Evolutionary conservation across 768 basidiomycete genomes (phyloP).

Genomic region (Lactarius indigo): DNA sequence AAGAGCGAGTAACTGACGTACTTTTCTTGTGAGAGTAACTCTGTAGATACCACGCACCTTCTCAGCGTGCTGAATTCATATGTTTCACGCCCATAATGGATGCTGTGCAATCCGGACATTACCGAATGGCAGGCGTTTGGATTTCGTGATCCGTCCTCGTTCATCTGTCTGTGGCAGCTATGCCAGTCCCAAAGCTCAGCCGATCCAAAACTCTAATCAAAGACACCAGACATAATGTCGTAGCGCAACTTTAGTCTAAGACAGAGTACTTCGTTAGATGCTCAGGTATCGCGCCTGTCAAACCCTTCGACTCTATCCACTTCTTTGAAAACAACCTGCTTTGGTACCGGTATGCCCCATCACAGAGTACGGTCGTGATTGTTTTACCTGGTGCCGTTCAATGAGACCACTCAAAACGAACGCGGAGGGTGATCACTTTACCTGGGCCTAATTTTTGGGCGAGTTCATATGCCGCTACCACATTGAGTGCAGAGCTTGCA

Average conservation of each 20-base stretch:
- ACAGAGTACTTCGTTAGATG: slow-evolving; percentile 88
- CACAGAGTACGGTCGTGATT: slow-evolving; percentile 86
- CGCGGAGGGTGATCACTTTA: slow-evolving; percentile 27
- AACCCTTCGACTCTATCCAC: slow-evolving; percentile 81
- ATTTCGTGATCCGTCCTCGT: not conserved
- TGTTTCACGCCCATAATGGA: not conserved
- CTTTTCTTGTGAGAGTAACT: not conserved
- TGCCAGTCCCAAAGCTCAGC: not conserved
- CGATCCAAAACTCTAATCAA: not conserved
- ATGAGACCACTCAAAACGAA: not conserved
- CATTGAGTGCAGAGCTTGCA: slow-evolving; percentile 91
- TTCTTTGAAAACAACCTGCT: slow-evolving; percentile 91
- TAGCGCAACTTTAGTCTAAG: slow-evolving; percentile 46
- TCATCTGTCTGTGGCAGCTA: not conserved
- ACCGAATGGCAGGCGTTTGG: not conserved
- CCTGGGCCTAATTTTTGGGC: slow-evolving; percentile 85
- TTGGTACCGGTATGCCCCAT: slow-evolving; percentile 97
- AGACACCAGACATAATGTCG: not conserved
- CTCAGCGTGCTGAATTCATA: not conserved
- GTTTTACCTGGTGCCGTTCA: slow-evolving; percentile 54
- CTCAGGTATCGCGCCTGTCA: slow-evolving; percentile 75
- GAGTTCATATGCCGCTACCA: slow-evolving; percentile 88
- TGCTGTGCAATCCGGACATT: not conserved
- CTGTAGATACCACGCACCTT: not conserved
- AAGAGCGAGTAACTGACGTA: slow-evolving; percentile 26